phyloP scores from a whole-genome alignment of 495 filamentous ascomycete genomes.

The Bombardia bombarda region DNA sequence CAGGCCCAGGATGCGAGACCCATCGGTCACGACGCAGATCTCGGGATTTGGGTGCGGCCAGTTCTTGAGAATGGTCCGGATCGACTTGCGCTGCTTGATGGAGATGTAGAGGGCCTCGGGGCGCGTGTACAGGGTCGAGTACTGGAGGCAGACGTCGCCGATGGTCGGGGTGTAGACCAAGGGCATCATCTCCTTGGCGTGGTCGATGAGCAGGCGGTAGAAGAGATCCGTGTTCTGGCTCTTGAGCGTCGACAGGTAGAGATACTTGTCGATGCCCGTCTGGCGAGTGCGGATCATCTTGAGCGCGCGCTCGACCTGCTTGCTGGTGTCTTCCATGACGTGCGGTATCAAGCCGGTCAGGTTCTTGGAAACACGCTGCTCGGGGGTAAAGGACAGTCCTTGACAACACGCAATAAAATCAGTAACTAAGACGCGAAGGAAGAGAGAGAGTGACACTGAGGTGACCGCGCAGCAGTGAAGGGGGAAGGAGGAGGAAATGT shows the following conservation, averaged over 20 bases:
- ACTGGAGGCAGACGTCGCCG: conserved; percentile 90
- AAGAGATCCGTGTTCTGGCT: conserved; percentile 88
- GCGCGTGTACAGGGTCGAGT: conserved; percentile 91
- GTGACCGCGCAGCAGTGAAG: no score
- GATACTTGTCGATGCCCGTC: conserved; percentile 85
- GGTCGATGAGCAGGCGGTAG: conserved; percentile 85
- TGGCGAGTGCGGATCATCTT: conserved; percentile 65
- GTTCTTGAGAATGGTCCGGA: conserved; percentile 75
- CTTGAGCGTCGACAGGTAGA: conserved; percentile 84
- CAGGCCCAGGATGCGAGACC: conserved; percentile 89
- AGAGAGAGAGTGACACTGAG: no score
- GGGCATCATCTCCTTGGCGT: conserved; percentile 86
- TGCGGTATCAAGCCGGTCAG: conserved; percentile 51
- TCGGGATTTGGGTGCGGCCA: conserved; percentile 85
- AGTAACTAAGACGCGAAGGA: conserved; percentile 1
- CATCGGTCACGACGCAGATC: conserved; percentile 96
- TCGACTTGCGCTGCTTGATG: conserved; percentile 78
- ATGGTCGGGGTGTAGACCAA: conserved; percentile 97
- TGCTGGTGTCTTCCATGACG: conserved; percentile 45
- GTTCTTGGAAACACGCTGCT: conserved; percentile 48
- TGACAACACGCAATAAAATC: conserved; percentile 10
- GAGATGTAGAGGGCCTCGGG: conserved; percentile 93
- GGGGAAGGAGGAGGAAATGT: conserved; percentile 5
- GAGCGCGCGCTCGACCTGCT: conserved; percentile 47
- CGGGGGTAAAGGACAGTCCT: conserved; percentile 51